Base-by-base conservation (phyloP, 768 basidiomycete genomes). In the Termitomyces sp. region DNA sequence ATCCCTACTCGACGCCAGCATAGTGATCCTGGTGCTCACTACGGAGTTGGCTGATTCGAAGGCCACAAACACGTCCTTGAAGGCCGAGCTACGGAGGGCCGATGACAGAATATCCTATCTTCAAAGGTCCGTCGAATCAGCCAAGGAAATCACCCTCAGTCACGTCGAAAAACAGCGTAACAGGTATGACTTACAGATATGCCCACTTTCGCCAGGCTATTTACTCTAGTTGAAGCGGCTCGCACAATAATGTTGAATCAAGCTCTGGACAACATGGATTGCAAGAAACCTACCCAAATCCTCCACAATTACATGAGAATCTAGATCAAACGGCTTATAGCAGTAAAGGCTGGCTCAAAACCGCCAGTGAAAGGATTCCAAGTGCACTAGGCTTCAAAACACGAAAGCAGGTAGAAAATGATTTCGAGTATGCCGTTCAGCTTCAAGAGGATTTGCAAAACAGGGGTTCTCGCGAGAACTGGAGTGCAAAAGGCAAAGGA, bases 1-100 rank as follows among this genome's bases (percentile, higher is more conserved):
- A 27, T 62, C 74, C 3, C 57, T 83, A 13, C 57, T 83, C 31
- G 77, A 81, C 27, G 76, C 81, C 2, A 86, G 82, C 58, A 61
- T 85, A 20, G 66, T 68, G 6, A 71, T 81, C 4, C 69, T 88
- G 47, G 57, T 62, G 2, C 61, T 79, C 27, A 75, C 73, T 31
- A 71, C 75, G 0, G 69, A 76, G 50, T 57, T 80, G 20, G 60
- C 69, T 2, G 71, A 74, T 27, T 56, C 79, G 38, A 53, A 53
- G 22, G 45, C 25, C 20, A 47, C 40, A 53, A 76, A 73, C 20
- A 11, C 39, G 12, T 43, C 49, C 3, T 41, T 63, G 38, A 51
- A 35, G 11, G 52, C 31, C 12, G 55, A 58, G 18, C 45, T 49
- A 45, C 44, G 46, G 18, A 32, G 13, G 45, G 25, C 33, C 3